Conservation (phyloP, 768 basidiomycete genomes). For the Myochromella boudieri region DNA sequence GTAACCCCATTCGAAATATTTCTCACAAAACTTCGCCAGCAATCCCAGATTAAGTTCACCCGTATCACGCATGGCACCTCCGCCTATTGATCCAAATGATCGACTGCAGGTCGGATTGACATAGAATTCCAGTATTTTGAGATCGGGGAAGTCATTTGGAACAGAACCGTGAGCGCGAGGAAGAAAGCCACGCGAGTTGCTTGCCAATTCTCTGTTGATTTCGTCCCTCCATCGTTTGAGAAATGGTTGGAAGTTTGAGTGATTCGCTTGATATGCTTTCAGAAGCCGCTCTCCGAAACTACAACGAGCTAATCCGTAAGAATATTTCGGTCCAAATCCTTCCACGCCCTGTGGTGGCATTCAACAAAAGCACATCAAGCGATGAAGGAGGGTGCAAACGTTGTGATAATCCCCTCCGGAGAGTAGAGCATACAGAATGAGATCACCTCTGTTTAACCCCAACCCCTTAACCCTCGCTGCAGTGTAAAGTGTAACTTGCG, state of each 20-base stretch:
- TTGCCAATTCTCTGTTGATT: constrained; percentile 46
- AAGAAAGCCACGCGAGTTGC: constrained; percentile 47
- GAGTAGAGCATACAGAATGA: constrained; percentile 66
- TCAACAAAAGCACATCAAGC: neutral
- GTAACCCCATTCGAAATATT: constrained; percentile 72
- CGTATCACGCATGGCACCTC: constrained; percentile 26
- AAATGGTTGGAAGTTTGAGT: constrained; percentile 39
- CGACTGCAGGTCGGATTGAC: constrained; percentile 26
- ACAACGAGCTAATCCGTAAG: constrained; percentile 61
- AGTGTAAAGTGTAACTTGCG: constrained; percentile 11
- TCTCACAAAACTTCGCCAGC: constrained; percentile 62
- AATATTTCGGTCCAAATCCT: constrained; percentile 52
- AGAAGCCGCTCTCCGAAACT: constrained; percentile 61
- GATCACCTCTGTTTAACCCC: constrained; percentile 58
- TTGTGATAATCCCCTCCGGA: constrained; percentile 70
- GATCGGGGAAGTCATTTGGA: constrained; percentile 52
- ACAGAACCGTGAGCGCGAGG: constrained; percentile 33
- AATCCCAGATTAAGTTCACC: constrained; percentile 48
- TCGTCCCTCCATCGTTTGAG: constrained; percentile 49
- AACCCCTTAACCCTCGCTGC: constrained; percentile 32
- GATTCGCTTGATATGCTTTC: constrained; percentile 37
- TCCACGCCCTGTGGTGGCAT: constrained; percentile 28
- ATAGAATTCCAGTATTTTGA: constrained; percentile 60
- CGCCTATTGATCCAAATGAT: constrained; percentile 31
- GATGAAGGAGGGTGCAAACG: constrained; percentile 5